phyloP scores from a whole-genome alignment of 164 flowering plant genomes.

The Cinnamomum micranthum region DNA sequence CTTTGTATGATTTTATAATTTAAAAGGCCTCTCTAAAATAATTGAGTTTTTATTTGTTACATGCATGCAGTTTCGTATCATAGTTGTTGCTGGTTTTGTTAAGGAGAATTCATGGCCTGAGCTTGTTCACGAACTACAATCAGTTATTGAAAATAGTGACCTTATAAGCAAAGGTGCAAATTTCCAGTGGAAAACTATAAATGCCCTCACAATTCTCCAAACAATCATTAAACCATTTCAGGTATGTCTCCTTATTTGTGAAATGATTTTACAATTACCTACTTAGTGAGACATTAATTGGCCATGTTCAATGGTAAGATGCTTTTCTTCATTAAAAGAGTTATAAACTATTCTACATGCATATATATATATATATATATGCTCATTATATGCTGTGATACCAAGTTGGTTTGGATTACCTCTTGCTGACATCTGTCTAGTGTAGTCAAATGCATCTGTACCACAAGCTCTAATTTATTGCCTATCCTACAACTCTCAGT shows the following conservation, averaged over 20 bases:
- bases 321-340: not conserved
- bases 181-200: slow-evolving; percentile 54
- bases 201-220: slow-evolving; percentile 62
- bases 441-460: not conserved
- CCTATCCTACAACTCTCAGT: not conserved
- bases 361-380: not conserved
- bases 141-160: slow-evolving; percentile 54
- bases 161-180: slow-evolving; percentile 27
- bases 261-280: not conserved
- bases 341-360: not conserved
- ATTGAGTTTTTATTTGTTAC: not conserved
- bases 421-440: not conserved
- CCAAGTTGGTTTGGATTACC: not conserved
- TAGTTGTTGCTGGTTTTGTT: slow-evolving; percentile 53
- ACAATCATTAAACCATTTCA: slow-evolving; percentile 68
- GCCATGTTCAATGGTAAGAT: not conserved
- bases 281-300: not conserved
- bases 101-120: slow-evolving; percentile 74
- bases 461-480: not conserved
- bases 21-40: not conserved
- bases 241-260: slow-evolving; percentile 30
- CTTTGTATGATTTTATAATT: not conserved
- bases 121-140: slow-evolving; percentile 53
- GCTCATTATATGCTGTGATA: not conserved
- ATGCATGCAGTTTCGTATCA: slow-evolving; percentile 43